Evolutionary conservation across 345 rosid genomes (phyloP).

Genomic region (Eucalyptus regnans): DNA sequence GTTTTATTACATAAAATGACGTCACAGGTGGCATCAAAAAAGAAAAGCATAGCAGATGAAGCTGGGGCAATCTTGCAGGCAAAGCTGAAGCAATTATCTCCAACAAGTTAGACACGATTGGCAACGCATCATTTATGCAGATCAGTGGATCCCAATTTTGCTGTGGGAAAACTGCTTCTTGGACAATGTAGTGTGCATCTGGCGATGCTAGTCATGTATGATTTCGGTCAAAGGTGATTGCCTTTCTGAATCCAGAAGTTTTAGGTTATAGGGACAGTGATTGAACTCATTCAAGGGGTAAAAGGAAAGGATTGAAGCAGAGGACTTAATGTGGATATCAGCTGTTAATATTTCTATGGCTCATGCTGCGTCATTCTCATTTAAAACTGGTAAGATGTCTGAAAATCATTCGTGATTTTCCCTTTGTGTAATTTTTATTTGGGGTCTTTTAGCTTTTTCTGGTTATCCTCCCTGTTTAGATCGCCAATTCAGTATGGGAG

Average conservation of each 20-base stretch:
- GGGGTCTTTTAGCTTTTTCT: neutral
- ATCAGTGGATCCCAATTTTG: neutral
- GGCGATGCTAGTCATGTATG: neutral
- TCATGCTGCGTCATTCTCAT: neutral
- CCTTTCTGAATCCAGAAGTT: neutral
- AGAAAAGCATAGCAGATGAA: slow-evolving; percentile 84
- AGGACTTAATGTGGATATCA: neutral
- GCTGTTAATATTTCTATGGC: neutral
- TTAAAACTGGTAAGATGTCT: neutral
- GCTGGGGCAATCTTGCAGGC: slow-evolving; percentile 62
- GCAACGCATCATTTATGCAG: neutral
- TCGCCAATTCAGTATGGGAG: neutral
- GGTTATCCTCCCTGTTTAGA: neutral
- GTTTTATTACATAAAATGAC: neutral
- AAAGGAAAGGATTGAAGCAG: neutral
- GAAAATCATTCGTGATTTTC: neutral
- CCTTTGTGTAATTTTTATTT: neutral
- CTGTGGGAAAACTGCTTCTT: neutral
- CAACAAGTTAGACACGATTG: slow-evolving; percentile 4
- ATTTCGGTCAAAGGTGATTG: neutral
- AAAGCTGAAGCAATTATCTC: slow-evolving; percentile 53
- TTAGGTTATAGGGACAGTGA: neutral
- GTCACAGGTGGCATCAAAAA: slow-evolving; percentile 78
- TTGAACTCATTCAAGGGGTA: neutral
- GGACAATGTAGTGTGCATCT: neutral